Percentiles rank a stretch among this genome's conserved stretches.
These are phyloP conservation scores for Acacia concinna DNA, from an alignment of 331 rosid genomes.

Conservation along the genomic window DNA sequence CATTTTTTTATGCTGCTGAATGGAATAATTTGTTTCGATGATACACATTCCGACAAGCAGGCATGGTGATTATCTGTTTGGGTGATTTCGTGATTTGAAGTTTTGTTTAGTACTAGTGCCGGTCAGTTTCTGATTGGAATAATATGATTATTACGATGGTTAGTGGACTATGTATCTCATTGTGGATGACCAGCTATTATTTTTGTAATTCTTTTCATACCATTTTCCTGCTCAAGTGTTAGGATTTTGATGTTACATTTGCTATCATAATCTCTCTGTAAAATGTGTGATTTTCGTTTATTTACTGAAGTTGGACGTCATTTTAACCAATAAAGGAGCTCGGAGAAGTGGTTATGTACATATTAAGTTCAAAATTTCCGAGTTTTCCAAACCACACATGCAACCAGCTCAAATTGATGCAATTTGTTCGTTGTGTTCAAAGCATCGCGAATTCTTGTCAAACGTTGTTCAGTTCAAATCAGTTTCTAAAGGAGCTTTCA, in stretches of 20 bases:
- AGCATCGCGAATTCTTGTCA: conserved; percentile 21
- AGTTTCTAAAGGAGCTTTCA: conserved; percentile 44
- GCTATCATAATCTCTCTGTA: neutral
- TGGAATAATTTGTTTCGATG: neutral
- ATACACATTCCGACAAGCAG: neutral
- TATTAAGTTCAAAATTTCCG: conserved; percentile 29
- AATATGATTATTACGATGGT: neutral
- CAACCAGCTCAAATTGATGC: conserved; percentile 23
- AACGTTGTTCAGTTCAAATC: conserved; percentile 42
- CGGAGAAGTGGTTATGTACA: conserved; percentile 34
- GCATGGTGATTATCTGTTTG: neutral
- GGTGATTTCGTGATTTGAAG: neutral
- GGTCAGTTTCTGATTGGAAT: neutral
- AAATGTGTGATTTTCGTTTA: neutral
- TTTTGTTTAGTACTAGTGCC: neutral
- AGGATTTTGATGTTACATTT: neutral
- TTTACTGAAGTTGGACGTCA: conserved; percentile 7
- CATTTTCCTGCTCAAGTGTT: neutral
- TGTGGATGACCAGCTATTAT: neutral
- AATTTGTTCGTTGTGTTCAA: conserved; percentile 16
- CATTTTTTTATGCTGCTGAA: neutral
- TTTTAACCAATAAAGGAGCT: neutral
- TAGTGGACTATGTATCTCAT: neutral
- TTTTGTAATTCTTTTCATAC: neutral
- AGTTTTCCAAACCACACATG: conserved; percentile 19